Base-by-base conservation (phyloP, 331 rosid genomes). In the Malus hybrid region DNA sequence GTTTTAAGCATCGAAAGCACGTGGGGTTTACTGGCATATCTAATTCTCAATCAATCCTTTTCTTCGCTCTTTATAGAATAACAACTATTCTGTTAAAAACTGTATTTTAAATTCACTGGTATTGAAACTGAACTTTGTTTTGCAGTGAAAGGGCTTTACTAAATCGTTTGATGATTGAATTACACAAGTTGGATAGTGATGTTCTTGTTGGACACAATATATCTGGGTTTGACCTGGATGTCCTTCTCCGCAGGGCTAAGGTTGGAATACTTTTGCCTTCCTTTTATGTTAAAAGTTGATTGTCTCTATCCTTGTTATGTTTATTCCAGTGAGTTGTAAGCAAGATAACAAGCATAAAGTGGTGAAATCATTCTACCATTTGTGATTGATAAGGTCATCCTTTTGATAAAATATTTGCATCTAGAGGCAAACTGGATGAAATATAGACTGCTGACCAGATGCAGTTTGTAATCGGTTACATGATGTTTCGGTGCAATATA, bases 61-160 rank as follows among this genome's bases (percentile, higher is more conserved):
- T 79, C 76, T 16, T 71, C 70, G 56, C 32, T 32, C 73, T 59
- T 3, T 6, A 27, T 28, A 64, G 39, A 27, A 33, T 61, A 42
- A 55, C 6, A 46, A 48, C 29, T 48, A 10, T 70, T 27, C 18
- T 44, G 0, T 12, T 31, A 29, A 73, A 68, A 70, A 34, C 75
- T 55, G 54, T 61, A 73, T 69, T 65, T 59, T 63, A 67, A 39
- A 44, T 52, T 52, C 75, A 80, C 67, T 64, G 69, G 3, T 19
- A 24, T 67, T 87, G 75, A 76, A 74, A 18, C 65, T 79, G 61
- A 19, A 61, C 74, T 71, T 74, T 83, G 33, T 76, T 75, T 83
- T 85, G 86, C 96, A 95, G 97, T 81, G 99, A 92, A 69, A 85
- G 99, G 78, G 97, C 96, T 78, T 86, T 95, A 88, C 84, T 95